Percentiles rank a stretch among this genome's conserved stretches.
phyloP scores from a whole-genome alignment of 192 early-diverging fungal genomes.

The Geranomyces variabilis region DNA sequence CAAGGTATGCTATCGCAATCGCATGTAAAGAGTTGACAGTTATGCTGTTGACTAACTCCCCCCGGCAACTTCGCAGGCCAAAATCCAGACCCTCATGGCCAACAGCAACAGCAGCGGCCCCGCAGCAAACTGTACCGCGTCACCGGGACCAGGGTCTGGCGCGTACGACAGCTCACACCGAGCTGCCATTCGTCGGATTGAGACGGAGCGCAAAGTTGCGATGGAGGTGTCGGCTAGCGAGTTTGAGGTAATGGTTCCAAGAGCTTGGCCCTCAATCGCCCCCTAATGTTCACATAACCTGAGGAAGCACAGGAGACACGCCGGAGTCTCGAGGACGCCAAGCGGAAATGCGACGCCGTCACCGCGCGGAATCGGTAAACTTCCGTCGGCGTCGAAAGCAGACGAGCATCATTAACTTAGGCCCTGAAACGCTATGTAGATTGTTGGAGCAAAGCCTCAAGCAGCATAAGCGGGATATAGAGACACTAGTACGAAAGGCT shows the following conservation, averaged over 20 bases:
- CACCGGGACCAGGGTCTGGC: background rate
- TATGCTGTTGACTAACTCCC: too few species aligned
- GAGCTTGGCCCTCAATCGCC: background rate
- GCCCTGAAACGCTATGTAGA: too few species aligned
- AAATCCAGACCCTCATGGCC: background rate
- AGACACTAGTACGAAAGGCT: background rate
- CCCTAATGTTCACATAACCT: background rate
- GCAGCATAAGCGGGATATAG: background rate
- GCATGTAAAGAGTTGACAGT: too few species aligned
- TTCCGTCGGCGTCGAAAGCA: too few species aligned
- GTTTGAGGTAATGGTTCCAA: background rate
- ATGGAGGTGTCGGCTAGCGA: background rate
- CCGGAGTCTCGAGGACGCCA: background rate
- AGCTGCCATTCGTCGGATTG: constrained; percentile 14
- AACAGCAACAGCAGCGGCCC: background rate
- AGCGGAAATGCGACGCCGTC: constrained; percentile 11
- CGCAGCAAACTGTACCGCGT: background rate
- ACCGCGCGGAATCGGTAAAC: constrained; percentile 9
- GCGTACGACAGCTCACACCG: constrained; percentile 4
- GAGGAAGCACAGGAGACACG: background rate
- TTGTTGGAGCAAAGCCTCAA: constrained; percentile 1
- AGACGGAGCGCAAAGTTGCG: constrained; percentile 11
- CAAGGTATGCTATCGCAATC: too few species aligned
- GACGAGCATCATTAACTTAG: too few species aligned
- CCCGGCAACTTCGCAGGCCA: background rate